Evolutionary conservation across 306 rosid species (phyloP).

Genomic region (Cyclanthera cordifolia): DNA sequence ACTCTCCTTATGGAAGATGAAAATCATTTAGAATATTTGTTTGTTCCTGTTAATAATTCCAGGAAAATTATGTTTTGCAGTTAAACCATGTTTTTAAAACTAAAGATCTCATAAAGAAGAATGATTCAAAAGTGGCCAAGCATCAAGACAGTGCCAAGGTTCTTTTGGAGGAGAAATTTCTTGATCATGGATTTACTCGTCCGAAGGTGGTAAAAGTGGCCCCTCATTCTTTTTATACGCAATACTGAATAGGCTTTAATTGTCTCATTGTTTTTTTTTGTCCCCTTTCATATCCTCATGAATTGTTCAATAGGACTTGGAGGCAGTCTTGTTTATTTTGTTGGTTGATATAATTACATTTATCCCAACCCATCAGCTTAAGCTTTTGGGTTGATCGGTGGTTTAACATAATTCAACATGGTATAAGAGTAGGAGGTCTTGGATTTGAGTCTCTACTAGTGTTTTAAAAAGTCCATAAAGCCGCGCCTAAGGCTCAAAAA

Average conservation of each 20-base stretch:
- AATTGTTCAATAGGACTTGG: background rate
- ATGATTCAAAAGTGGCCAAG: slow-evolving; percentile 51
- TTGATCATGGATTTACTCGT: slow-evolving; percentile 90
- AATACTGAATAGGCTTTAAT: background rate
- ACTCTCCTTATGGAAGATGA: slow-evolving; percentile 1
- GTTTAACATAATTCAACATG: no score
- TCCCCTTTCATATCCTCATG: background rate
- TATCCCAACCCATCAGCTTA: no score
- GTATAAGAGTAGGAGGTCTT: no score
- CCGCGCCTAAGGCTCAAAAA: no score
- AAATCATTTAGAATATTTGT: background rate
- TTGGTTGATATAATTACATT: no score
- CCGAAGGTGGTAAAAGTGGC: slow-evolving; percentile 57
- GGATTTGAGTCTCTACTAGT: no score
- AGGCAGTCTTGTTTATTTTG: background rate
- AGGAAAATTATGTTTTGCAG: slow-evolving; percentile 33
- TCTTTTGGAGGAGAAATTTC: slow-evolving; percentile 34
- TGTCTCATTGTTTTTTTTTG: background rate
- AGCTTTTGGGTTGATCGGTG: no score
- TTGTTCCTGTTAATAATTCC: slow-evolving; percentile 6
- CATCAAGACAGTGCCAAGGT: slow-evolving; percentile 30
- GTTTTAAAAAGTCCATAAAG: no score
- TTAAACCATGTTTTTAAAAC: slow-evolving; percentile 74
- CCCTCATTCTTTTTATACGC: background rate
- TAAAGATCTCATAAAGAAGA: slow-evolving; percentile 59